Evolutionary conservation across 345 rosid species (phyloP).

Genomic region (Dimocarpus longan): DNA sequence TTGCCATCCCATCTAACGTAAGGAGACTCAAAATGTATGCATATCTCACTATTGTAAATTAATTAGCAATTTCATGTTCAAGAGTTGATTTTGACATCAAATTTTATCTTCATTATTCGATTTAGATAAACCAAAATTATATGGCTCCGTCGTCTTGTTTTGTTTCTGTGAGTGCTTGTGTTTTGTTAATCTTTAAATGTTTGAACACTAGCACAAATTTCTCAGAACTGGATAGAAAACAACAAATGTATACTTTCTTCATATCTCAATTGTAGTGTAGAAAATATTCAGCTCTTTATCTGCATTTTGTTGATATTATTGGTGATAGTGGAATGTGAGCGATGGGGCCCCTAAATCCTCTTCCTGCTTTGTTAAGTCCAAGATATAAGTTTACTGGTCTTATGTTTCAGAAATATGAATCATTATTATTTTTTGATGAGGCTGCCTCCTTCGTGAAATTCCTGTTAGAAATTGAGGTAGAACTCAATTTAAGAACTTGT

Average conservation of each 20-base stretch:
- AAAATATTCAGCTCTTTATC: no score
- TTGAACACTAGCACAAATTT: slow-evolving; percentile 8
- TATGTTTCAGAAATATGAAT: no score
- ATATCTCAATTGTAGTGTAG: slow-evolving; percentile 17
- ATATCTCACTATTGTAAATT: not conserved
- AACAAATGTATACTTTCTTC: slow-evolving; percentile 9
- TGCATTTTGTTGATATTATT: not conserved
- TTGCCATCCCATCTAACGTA: not conserved
- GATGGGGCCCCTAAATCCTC: not conserved
- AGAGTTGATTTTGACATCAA: not conserved
- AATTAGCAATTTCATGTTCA: not conserved
- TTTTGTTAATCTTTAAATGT: slow-evolving; percentile 3
- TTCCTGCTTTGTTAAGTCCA: not conserved
- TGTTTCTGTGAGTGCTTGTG: slow-evolving; percentile 1
- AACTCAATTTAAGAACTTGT: no score
- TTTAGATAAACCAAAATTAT: not conserved
- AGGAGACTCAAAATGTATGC: slow-evolving; percentile 3
- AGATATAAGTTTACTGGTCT: no score
- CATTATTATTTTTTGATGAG: no score
- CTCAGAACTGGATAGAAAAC: not conserved
- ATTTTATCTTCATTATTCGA: not conserved
- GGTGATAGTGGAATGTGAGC: not conserved
- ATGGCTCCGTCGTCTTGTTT: not conserved
- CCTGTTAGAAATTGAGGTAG: no score
- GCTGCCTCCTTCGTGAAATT: no score